A percentile compares a stretch with the other conserved stretches of the same genome.
These are phyloP conservation scores for Aspergillus egyptiacus DNA, from an alignment of 495 filamentous ascomycete species.

Conservation along the genomic window DNA sequence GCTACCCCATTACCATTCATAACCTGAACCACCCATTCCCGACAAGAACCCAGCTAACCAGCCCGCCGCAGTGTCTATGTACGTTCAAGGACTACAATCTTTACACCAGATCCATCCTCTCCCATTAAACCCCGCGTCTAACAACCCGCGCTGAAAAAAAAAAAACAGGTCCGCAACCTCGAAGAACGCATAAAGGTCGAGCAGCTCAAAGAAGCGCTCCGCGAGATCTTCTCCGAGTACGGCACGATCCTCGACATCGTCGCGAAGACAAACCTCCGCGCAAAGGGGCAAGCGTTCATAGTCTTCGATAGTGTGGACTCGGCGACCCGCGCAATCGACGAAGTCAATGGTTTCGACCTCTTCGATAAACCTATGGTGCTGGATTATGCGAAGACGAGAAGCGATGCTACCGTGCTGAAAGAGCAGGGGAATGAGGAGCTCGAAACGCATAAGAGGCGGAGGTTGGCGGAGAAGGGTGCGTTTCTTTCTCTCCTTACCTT, in stretches of 20 bases:
- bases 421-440: constrained; percentile 74
- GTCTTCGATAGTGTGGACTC: constrained; percentile 78
- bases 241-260: constrained; percentile 87
- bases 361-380: constrained; percentile 90
- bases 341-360: constrained; percentile 88
- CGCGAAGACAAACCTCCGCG: constrained; percentile 84
- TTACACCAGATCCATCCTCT: constrained; percentile 15
- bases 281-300: constrained; percentile 94
- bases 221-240: constrained; percentile 82
- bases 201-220: constrained; percentile 65
- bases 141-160: no score
- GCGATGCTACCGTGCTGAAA: constrained; percentile 77
- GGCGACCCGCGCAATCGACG: constrained; percentile 75
- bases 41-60: constrained; percentile 17
- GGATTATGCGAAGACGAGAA: constrained; percentile 76
- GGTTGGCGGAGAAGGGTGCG: constrained; percentile 87
- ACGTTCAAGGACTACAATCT: constrained; percentile 20
- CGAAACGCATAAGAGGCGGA: constrained; percentile 77
- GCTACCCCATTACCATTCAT: not conserved
- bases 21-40: no score
- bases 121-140: constrained; percentile 11
- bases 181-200: constrained; percentile 88
- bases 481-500: constrained; percentile 7
- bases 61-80: constrained; percentile 47
- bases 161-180: constrained; percentile 74